Base-by-base conservation (phyloP, 2,329 filamentous ascomycete species). In the Cladosporium sp. region DNA sequence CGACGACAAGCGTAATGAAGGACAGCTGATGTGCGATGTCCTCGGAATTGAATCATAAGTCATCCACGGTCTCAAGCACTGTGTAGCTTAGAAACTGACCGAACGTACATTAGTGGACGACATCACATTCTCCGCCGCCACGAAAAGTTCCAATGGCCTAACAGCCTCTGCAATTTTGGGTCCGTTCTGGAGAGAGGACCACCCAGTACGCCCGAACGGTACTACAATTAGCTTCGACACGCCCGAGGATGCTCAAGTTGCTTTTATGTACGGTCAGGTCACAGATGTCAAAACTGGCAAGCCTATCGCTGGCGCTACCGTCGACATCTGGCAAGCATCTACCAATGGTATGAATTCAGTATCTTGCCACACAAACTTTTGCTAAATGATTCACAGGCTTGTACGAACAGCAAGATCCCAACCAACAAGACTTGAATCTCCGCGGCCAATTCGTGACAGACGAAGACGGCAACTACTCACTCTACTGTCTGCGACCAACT, bases 131-230 rank as follows among this genome's bases (percentile, higher is more conserved):
- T 56, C 62, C 7, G 32, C 54, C 18, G 56, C 62, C 8, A 58
- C 62, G 34, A 53, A 36, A 46, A 58, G 54, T 13, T 49, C 62
- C 39, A 36, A 25, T 30, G 46, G 43, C 18, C 53, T 58, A 13
- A 95, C 91, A 4, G 86, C 91, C 1, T 90, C 90, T 3, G 88
- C 92, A 34, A 92, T 96, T 69, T 84, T 96, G 0, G 92, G 92
- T 0, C 92, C 92, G 1, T 96, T 96, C 80, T 96, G 91, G 86
- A 85, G 91, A 8, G 84, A 87, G 51, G 84, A 93, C 70, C 87
- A 91, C 0, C 91, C 92, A 3, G 79, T 85, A 65, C 85, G 89
- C 56, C 79, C 86, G 21, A 90, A 90, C 74, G 92, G 90, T 58
- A 85, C 83, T 48, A 88, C 82, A 71, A 91, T 95, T 67, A 82